Percentiles rank a stretch among this genome's conserved stretches.
Evolutionary conservation across 2,329 filamentous ascomycete genomes (phyloP).

Genomic region (Elsinoe arachidis): DNA sequence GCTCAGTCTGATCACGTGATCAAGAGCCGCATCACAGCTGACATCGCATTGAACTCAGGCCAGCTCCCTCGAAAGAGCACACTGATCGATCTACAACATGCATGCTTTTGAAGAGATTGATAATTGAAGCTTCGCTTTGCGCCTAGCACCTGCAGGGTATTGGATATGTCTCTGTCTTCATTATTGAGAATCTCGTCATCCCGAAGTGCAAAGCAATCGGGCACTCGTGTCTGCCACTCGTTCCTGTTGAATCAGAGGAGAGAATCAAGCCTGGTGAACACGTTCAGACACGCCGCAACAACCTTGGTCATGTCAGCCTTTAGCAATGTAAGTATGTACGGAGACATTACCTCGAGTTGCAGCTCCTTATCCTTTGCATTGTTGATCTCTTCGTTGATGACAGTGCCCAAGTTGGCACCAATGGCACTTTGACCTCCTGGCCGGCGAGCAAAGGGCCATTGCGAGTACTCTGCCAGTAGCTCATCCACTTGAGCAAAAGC

Average conservation of each 20-base stretch:
- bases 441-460: slow-evolving; percentile 90
- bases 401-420: slow-evolving; percentile 82
- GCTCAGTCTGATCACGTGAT: neutral
- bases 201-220: neutral
- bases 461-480: slow-evolving; percentile 87
- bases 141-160: neutral
- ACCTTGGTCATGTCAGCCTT: slow-evolving; percentile 40
- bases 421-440: slow-evolving; percentile 68
- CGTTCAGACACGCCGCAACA: slow-evolving; percentile 89
- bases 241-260: slow-evolving; percentile 54
- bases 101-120: no score
- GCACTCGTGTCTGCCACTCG: no score
- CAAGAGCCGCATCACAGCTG: neutral
- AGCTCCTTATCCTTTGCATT: slow-evolving; percentile 86
- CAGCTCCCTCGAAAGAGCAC: no score
- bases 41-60: neutral
- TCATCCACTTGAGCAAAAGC: slow-evolving; percentile 97
- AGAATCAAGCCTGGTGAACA: slow-evolving; percentile 95
- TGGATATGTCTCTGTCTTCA: slow-evolving; percentile 9
- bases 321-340: no score
- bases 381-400: slow-evolving; percentile 79
- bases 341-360: slow-evolving; percentile 69
- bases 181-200: neutral
- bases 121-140: neutral
- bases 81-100: no score